phyloP scores from a whole-genome alignment of 1,284 basidiomycete genomes.

The Takashimella koratensis region DNA sequence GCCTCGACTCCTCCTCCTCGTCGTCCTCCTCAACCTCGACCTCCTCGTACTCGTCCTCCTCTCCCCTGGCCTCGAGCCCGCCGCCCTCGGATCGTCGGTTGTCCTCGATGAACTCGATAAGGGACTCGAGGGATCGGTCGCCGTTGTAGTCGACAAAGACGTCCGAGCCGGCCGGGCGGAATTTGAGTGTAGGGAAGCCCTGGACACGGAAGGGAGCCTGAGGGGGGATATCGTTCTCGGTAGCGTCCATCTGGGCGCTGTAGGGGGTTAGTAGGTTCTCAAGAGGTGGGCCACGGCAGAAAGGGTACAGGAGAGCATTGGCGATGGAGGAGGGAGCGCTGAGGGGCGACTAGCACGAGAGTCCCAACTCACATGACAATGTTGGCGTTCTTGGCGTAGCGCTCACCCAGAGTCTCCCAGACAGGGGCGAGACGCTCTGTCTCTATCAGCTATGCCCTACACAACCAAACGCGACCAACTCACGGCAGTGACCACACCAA shows the following conservation, averaged over 20 bases:
- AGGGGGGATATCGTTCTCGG: slow-evolving; percentile 91
- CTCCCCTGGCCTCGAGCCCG: slow-evolving; percentile 20
- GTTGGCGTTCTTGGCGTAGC: slow-evolving; percentile 75
- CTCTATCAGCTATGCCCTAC: background rate
- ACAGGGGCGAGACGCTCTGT: slow-evolving; percentile 73
- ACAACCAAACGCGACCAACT: slow-evolving; percentile 10
- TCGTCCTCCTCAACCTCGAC: slow-evolving; percentile 26
- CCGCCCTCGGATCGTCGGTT: slow-evolving; percentile 59
- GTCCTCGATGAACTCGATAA: slow-evolving; percentile 78
- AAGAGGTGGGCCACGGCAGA: no score
- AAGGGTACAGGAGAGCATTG: background rate
- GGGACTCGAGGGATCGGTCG: slow-evolving; percentile 79
- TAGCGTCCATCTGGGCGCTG: slow-evolving; percentile 93
- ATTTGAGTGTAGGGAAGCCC: slow-evolving; percentile 92
- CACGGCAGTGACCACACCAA: slow-evolving; percentile 63
- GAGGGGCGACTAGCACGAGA: background rate
- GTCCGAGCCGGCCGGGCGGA: slow-evolving; percentile 82
- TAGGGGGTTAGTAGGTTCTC: slow-evolving; percentile 13
- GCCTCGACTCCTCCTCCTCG: slow-evolving; percentile 20
- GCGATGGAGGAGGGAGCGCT: background rate
- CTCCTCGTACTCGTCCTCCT: slow-evolving; percentile 20
- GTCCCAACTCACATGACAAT: slow-evolving; percentile 66
- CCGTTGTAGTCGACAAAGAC: slow-evolving; percentile 92
- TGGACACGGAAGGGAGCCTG: slow-evolving; percentile 76
- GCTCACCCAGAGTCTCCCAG: slow-evolving; percentile 88